Evolutionary conservation across 179 eudicot genomes (phyloP), one percentile per base, ranked within the genome.

Genomic region (Carnegiea gigantea): DNA sequence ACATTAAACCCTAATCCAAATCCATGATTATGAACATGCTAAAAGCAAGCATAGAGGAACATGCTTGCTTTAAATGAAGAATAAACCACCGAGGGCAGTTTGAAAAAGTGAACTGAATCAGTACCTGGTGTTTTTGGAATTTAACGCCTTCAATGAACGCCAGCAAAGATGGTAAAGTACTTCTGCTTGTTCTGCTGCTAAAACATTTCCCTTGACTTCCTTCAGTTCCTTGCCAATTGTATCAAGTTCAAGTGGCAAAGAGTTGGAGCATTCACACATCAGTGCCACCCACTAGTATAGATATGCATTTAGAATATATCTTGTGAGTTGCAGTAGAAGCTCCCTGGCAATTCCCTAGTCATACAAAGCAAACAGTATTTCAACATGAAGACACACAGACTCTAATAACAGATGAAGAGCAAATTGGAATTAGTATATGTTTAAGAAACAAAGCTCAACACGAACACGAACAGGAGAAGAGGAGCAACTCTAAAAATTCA

Each of bases 141-240:
- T 77, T 18, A 86, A 83, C 46, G 83, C 83, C 86, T 92, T 87
- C 77, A 90, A 82, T 49, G 87, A 82, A 83, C 87, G 77, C 91
- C 90, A 90, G 85, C 93, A 87, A 51, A 96, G 77, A 79, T 81
- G 82, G 83, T 90, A 94, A 81, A 96, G 86, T 68, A 92, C 78
- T 59, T 87, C 80, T 78, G 99, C 96, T 81, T 88, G 90, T 80
- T 94, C 97, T 73, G 84, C 54, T 40, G 92, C 91, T 67, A 94
- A 86, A 65, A 87, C 79, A 86, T 92, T 92, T 86, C 84, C 91
- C 44, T 40, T 40, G 33, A 89, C 86, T 68, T 87, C 82, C 44
- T 40, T 40, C 28, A 89, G 86, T 62, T 87, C 82, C 81, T 85
- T 80, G 24, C 83, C 88, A 59, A 91, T 79, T 64, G 87, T 77